phyloP scores from a whole-genome alignment of 2,329 filamentous ascomycete species.

The Zalaria obscura region DNA sequence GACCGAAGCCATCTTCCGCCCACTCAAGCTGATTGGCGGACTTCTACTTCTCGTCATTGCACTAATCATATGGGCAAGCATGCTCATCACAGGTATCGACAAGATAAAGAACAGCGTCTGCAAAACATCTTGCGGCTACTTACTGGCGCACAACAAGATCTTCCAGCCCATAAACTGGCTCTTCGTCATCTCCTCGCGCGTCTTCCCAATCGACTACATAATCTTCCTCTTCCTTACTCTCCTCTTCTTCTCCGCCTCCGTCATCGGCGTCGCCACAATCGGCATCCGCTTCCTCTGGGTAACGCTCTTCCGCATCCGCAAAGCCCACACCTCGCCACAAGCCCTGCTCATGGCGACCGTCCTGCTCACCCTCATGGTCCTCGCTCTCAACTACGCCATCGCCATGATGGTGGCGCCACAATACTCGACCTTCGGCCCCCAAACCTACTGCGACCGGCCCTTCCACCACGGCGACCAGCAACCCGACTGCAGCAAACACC shows the following conservation, averaged over 20 bases:
- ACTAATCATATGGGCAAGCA: constrained; percentile 70
- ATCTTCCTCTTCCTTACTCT: constrained; percentile 75
- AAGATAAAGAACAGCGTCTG: constrained; percentile 93
- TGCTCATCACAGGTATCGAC: constrained; percentile 92
- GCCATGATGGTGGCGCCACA: constrained; percentile 92
- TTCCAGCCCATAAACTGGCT: constrained; percentile 94
- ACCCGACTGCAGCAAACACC: constrained; percentile 61
- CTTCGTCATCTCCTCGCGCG: constrained; percentile 63
- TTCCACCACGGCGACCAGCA: constrained; percentile 47
- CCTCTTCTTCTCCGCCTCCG: constrained; percentile 76
- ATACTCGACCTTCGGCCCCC: constrained; percentile 85
- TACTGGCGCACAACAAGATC: constrained; percentile 74
- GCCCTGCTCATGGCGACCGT: constrained; percentile 83
- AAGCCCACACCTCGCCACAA: constrained; percentile 79
- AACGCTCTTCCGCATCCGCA: constrained; percentile 78
- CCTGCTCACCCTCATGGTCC: constrained; percentile 73
- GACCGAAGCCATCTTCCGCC: constrained; percentile 66
- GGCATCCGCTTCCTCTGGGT: constrained; percentile 97
- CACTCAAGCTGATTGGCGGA: constrained; percentile 77
- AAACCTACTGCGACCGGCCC: constrained; percentile 77
- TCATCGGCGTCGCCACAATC: constrained; percentile 71
- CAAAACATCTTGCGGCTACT: constrained; percentile 81
- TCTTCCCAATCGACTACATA: constrained; percentile 85
- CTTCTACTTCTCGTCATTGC: constrained; percentile 62
- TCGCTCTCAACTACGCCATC: constrained; percentile 86